Percentiles rank a stretch among this genome's conserved stretches.
Evolutionary conservation across 75 land plant species (phyloP).

Genomic region (Cunninghamia lanceolata): DNA sequence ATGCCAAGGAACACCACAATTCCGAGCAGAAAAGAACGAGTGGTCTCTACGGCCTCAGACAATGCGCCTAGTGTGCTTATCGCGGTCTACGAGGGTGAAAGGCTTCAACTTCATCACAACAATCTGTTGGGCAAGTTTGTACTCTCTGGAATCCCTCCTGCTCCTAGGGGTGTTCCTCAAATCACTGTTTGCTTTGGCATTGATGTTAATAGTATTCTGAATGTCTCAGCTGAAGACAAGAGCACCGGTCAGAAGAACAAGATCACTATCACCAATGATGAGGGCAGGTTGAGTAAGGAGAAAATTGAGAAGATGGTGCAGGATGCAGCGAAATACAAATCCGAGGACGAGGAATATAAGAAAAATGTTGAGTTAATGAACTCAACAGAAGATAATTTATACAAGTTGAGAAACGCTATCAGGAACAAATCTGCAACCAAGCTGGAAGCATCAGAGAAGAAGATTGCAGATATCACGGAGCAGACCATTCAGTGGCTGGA

Average conservation of each 20-base stretch:
- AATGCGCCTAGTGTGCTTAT: no score
- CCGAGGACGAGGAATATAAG: constrained; percentile 68
- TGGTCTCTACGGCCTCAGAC: constrained; percentile 71
- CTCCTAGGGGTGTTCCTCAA: no score
- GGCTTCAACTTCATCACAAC: no score
- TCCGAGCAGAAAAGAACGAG: constrained; percentile 75
- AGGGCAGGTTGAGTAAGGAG: constrained; percentile 70
- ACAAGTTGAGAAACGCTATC: no score
- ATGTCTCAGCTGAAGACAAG: constrained; percentile 75
- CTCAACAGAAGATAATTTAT: no score
- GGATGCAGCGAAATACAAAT: constrained; percentile 68
- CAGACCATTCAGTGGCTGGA: constrained; percentile 68
- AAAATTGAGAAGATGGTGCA: constrained; percentile 76
- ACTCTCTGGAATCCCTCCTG: no score
- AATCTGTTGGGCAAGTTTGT: no score
- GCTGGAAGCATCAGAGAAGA: no score
- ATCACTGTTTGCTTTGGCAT: constrained; percentile 79
- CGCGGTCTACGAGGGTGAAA: no score
- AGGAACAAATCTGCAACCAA: no score
- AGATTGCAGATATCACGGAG: no score
- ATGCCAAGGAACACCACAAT: constrained; percentile 77
- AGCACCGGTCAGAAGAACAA: constrained; percentile 82
- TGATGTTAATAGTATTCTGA: constrained; percentile 73
- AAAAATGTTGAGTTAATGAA: constrained; percentile 76
- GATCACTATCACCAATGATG: constrained; percentile 76